Base-by-base conservation (phyloP, 176 grass and related monocot species). In the Pontederia paniculata region DNA sequence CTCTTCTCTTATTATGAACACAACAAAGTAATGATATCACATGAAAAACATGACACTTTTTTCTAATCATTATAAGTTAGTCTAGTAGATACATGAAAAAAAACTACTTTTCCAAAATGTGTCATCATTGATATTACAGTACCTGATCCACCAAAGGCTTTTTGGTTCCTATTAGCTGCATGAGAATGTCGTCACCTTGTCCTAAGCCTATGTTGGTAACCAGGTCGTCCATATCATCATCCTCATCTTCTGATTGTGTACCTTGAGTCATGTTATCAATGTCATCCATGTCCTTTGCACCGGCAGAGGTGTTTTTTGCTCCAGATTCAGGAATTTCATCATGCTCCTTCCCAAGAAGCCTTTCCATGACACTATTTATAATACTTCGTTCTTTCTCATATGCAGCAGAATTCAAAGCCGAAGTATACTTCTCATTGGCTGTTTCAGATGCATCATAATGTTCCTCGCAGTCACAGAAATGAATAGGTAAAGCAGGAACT, bases 391-490 rank as follows among this genome's bases (percentile, higher is more conserved):
- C 93, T 57, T 88, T 98, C 68, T 84, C 75, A 81, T 41, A 78
- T 59, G 86, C 74, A 50, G 73, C 86, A 55, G 65, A 71, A 25
- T 84, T 83, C 48, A 91, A 62, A 77, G 81, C 77, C 71, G 77
- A 74, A 52, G 65, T 64, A 70, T 88, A 91, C 43, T 77, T 76
- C 54, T 80, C 60, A 71, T 88, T 79, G 45, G 69, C 83, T 74
- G 42, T 70, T 62, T 98, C 80, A 16, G 70, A 66, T 58, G 74
- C 80, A 53, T 77, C 86, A 53, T 80, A 88, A 54, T 98, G 93
- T 71, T 98, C 83, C 70, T 98, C 86, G 70, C 93, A 98, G 69
- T 98, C 93, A 42, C 83, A 98, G 62, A 98, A 98, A 88, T 98
- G 93, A 58, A 98, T 73, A 9, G 93, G 93, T 51, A 84, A 80